These are phyloP conservation scores for Leersia perrieri DNA, from an alignment of 176 grass and related monocot genomes.

Conservation along the genomic window DNA sequence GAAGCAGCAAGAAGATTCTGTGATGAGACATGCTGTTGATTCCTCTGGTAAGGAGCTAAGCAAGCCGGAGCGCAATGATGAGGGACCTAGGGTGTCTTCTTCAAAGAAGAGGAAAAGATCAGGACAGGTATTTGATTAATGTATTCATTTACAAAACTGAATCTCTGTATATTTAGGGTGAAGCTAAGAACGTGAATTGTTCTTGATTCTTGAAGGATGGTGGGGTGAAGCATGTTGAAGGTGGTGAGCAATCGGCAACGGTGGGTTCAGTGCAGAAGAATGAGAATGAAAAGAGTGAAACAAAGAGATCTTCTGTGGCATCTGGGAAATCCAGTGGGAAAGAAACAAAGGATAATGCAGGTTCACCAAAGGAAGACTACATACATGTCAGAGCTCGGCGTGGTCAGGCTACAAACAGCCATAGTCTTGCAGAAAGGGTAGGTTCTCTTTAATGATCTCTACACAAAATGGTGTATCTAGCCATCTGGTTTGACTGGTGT, in stretches of 20 bases:
- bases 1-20: constrained; percentile 20
- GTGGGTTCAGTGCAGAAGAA: constrained; percentile 20
- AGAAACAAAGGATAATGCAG: constrained; percentile 39
- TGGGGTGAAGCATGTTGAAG: constrained; percentile 38
- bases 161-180: constrained; percentile 1
- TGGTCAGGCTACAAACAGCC: constrained; percentile 83
- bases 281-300: constrained; percentile 27
- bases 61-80: constrained; percentile 39
- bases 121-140: constrained; percentile 45
- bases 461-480: neutral
- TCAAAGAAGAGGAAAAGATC: constrained; percentile 59
- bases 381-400: constrained; percentile 78
- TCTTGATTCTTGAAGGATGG: constrained; percentile 35
- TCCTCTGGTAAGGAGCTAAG: constrained; percentile 18
- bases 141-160: neutral
- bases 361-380: constrained; percentile 50
- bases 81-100: constrained; percentile 31
- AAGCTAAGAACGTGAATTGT: neutral
- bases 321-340: constrained; percentile 44
- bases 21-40: neutral
- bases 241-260: constrained; percentile 1
- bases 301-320: constrained; percentile 12
- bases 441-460: neutral
- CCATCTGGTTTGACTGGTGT: constrained; percentile 5
- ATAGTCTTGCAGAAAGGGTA: constrained; percentile 92